A percentile compares a stretch with the other conserved stretches of the same genome.
phyloP scores from a whole-genome alignment of 2,329 filamentous ascomycete species.

The Stemphylium beticola region DNA sequence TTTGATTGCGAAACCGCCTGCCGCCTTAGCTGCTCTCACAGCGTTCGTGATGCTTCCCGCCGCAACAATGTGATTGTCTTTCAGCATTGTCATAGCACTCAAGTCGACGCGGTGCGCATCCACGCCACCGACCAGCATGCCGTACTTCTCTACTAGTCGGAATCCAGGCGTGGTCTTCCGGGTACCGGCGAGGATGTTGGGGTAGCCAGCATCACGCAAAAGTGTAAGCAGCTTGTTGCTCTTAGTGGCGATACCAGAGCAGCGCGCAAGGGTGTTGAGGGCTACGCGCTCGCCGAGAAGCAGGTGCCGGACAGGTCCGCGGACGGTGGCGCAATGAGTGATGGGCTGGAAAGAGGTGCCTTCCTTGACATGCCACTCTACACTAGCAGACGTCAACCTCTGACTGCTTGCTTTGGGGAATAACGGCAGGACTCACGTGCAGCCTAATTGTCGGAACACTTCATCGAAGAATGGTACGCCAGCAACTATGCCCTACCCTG shows the following conservation, averaged over 20 bases:
- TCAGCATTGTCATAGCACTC: slow-evolving; percentile 93
- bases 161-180: slow-evolving; percentile 98
- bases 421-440: slow-evolving; percentile 61
- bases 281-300: slow-evolving; percentile 93
- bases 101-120: slow-evolving; percentile 93
- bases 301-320: slow-evolving; percentile 80
- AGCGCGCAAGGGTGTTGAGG: slow-evolving; percentile 86
- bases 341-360: slow-evolving; percentile 68
- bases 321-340: slow-evolving; percentile 77
- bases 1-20: slow-evolving; percentile 89
- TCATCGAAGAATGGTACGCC: slow-evolving; percentile 96
- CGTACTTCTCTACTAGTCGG: slow-evolving; percentile 95
- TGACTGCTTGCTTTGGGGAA: background rate
- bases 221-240: slow-evolving; percentile 57
- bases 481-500: slow-evolving; percentile 74
- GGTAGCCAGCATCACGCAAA: slow-evolving; percentile 71
- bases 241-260: slow-evolving; percentile 85
- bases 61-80: slow-evolving; percentile 98
- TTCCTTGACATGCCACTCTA: slow-evolving; percentile 85
- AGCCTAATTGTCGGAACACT: slow-evolving; percentile 87
- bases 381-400: slow-evolving; percentile 50
- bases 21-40: slow-evolving; percentile 80
- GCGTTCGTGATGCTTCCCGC: slow-evolving; percentile 82
- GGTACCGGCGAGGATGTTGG: slow-evolving; percentile 87
- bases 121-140: slow-evolving; percentile 91